These are phyloP conservation scores for Cerrena zonata DNA, from an alignment of 1,284 basidiomycete genomes.

Conservation along the genomic window DNA sequence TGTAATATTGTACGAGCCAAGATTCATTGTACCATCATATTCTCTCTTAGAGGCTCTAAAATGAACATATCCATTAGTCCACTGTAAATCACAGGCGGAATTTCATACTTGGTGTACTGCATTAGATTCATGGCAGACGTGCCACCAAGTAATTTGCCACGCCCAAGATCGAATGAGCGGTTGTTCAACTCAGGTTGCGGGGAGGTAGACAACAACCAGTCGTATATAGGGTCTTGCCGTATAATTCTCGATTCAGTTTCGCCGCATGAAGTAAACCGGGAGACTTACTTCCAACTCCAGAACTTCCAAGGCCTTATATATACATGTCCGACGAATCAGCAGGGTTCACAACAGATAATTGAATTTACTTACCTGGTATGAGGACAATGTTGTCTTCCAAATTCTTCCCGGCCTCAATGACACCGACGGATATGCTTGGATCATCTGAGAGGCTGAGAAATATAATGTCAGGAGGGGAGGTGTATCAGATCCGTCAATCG, in stretches of 20 bases:
- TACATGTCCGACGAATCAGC: not conserved
- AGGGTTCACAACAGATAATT: not conserved
- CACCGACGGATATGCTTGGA: conserved; percentile 3
- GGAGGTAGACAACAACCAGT: conserved; percentile 2
- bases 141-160: conserved; percentile 7
- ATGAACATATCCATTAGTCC: not conserved
- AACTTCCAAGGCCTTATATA: not conserved
- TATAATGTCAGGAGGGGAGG: not conserved
- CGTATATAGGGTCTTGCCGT: conserved; percentile 3
- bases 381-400: conserved; percentile 1
- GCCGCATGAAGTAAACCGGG: not conserved
- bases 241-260: not conserved
- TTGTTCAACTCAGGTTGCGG: conserved; percentile 1
- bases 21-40: conserved; percentile 3
- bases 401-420: conserved; percentile 5
- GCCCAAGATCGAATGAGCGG: not conserved
- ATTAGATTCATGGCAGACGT: conserved; percentile 2
- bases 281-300: not conserved
- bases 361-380: conserved; percentile 1
- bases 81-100: not conserved
- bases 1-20: not conserved
- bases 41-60: conserved; percentile 4
- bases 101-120: not conserved
- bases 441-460: conserved; percentile 5
- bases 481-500: not conserved